A percentile compares a stretch with the other conserved stretches of the same genome.
Evolutionary conservation across 2,329 filamentous ascomycete species (phyloP).

Genomic region (Fonsecaea pugnacius): DNA sequence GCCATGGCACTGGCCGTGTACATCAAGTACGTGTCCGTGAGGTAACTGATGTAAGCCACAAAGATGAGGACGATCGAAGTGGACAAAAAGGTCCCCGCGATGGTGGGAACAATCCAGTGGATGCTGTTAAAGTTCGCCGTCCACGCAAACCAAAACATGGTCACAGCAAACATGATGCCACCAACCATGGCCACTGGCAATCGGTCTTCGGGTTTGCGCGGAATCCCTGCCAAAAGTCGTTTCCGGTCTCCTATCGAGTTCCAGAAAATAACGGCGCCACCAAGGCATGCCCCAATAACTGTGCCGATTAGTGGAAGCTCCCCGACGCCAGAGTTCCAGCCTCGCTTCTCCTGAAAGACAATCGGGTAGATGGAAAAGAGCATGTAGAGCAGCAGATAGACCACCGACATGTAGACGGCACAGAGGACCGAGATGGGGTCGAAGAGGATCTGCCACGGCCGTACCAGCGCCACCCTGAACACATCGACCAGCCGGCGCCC

Average conservation of each 20-base stretch:
- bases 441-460: constrained; percentile 55
- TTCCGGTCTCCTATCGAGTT: constrained; percentile 27
- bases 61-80: constrained; percentile 49
- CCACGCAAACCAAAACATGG: constrained; percentile 66
- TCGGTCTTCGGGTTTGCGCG: constrained; percentile 45
- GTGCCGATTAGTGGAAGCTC: constrained; percentile 58
- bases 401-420: constrained; percentile 53
- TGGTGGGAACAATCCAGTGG: constrained; percentile 54
- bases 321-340: constrained; percentile 54
- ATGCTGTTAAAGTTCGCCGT: constrained; percentile 53
- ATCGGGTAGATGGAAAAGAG: constrained; percentile 63
- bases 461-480: constrained; percentile 57
- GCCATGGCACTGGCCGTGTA: constrained; percentile 51
- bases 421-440: constrained; percentile 58
- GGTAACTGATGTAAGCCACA: constrained; percentile 48
- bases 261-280: constrained; percentile 41
- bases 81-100: constrained; percentile 51
- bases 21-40: constrained; percentile 52
- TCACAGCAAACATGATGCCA: constrained; percentile 58
- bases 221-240: constrained; percentile 29
- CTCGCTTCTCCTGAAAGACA: constrained; percentile 52
- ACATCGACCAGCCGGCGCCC: constrained; percentile 51
- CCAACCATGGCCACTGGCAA: constrained; percentile 57
- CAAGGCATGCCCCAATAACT: constrained; percentile 54
- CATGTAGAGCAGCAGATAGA: constrained; percentile 61